Evolutionary conservation across 2,329 filamentous ascomycete genomes (phyloP).

Genomic region (Bisporella sp.): DNA sequence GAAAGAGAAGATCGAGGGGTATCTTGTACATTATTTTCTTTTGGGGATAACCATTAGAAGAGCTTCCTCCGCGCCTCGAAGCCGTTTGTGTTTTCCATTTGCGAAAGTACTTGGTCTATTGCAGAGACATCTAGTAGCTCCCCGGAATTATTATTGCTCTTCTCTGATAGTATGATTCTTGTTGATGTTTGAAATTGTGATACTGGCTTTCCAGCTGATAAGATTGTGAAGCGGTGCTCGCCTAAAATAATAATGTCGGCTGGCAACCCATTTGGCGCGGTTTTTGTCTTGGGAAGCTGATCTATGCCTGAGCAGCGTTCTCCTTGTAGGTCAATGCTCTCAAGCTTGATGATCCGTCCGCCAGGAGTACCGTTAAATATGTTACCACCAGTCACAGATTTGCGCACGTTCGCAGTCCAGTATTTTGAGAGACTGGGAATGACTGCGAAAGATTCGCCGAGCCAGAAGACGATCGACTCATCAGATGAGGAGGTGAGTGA

Average conservation of each 20-base stretch:
- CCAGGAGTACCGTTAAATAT: conserved; percentile 19
- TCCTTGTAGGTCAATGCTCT: conserved; percentile 25
- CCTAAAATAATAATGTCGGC: conserved; percentile 24
- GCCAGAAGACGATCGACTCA: conserved; percentile 27
- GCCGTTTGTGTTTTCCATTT: conserved; percentile 37
- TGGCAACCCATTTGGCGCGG: conserved; percentile 7
- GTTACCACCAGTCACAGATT: conserved; percentile 13
- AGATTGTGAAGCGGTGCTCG: conserved; percentile 25
- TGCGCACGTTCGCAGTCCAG: conserved; percentile 22
- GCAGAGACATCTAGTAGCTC: conserved; percentile 52
- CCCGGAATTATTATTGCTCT: conserved; percentile 7
- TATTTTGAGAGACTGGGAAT: conserved; percentile 27
- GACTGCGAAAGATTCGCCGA: conserved; percentile 24
- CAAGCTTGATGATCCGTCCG: conserved; percentile 21
- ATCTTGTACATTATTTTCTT: neutral
- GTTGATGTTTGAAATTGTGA: conserved; percentile 5
- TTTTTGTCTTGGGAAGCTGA: conserved; percentile 16
- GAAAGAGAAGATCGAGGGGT: neutral
- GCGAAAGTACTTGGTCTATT: conserved; percentile 53
- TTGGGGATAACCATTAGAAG: conserved; percentile 7
- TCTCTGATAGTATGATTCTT: conserved; percentile 18
- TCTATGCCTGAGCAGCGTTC: conserved; percentile 26
- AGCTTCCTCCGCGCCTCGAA: conserved; percentile 9
- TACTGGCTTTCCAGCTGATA: conserved; percentile 12
- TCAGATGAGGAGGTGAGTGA: conserved; percentile 21